Base-by-base conservation (phyloP, 805 yeast species). In the Hemisphaericaspora nanyangensis region DNA sequence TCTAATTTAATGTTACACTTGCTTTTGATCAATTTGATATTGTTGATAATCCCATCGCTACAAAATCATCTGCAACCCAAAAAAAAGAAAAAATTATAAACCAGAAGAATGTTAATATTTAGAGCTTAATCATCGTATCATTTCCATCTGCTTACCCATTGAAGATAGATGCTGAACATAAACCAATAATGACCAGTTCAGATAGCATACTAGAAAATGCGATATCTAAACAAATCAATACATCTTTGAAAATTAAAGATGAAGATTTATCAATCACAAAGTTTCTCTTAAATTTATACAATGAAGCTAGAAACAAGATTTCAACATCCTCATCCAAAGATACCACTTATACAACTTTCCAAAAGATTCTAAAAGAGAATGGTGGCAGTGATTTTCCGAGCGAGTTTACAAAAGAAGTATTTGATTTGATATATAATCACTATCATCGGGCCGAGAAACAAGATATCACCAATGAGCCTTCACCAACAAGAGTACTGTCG, bases 321-420 rank as follows among this genome's bases (percentile, higher is more conserved):
- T n/a, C n/a, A n/a, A n/a, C n/a, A n/a, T 13, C 35, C n/a, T 24
- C 19, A 13, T 37, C 26, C n/a, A 34, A 25, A 28, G 29, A 33
- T 12, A 16, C 29, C 11, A 20, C 17, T 25, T 33, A 8, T 22
- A 12, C 26, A 12, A 12, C 26, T 22, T 38, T 32, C 17, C 36
- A 50, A 18, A 34, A 35, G 24, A 41, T 52, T 7, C 46, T 68
- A 13, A 38, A 44, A 16, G 55, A 52, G n/a, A 67, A 67, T 46
- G 73, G 74, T 1, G 74, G 72, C 5, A 64, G 57, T 8, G 68
- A 60, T 17, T 68, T 68, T 37, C 71, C 73, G 1, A 39, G 30
- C 8, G 55, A 50, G 29, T 67, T 68, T 39, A 43, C 63, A 2
- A 38, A 38, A 11, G 49, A 50, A 6, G 53, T 58, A 6, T 55